Conservation (phyloP, 2,329 filamentous ascomycete species). For the Ceratocystis colombiana region DNA sequence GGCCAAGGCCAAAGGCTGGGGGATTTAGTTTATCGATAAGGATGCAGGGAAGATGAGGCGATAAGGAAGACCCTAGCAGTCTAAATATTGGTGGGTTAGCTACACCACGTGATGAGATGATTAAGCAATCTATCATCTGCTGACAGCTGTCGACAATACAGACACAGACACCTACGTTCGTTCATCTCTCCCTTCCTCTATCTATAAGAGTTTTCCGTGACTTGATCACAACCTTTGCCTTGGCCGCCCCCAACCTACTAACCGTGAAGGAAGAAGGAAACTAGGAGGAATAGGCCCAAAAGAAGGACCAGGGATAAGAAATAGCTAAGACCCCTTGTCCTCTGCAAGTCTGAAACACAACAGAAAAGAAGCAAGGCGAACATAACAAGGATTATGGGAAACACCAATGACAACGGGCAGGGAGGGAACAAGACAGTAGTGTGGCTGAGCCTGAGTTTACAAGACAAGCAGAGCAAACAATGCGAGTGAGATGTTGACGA, state of each 20-base stretch:
- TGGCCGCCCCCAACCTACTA: background rate
- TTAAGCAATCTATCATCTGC: background rate
- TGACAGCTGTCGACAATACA: background rate
- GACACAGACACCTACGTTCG: background rate
- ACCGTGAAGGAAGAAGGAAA: background rate
- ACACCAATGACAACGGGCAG: background rate
- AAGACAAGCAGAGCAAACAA: background rate
- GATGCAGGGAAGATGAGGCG: background rate
- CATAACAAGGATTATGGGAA: background rate
- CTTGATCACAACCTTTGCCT: no score
- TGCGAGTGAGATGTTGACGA: background rate
- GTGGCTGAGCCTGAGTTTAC: constrained; percentile 1
- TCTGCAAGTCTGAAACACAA: constrained; percentile 11
- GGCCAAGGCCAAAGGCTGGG: constrained; percentile 12
- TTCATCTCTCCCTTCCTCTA: background rate
- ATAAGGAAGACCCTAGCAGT: background rate
- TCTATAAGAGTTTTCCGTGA: no score
- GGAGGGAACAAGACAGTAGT: constrained; percentile 10
- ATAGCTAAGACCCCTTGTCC: background rate
- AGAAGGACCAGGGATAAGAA: background rate
- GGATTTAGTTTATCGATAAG: constrained; percentile 10
- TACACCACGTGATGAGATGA: background rate
- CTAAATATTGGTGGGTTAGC: background rate
- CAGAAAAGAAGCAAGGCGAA: constrained; percentile 9
- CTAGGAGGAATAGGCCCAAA: background rate